Evolutionary conservation across 202 grass and related monocot species (phyloP), one percentile per base, ranked within the genome.

Genomic region (Carex sylvatica): DNA sequence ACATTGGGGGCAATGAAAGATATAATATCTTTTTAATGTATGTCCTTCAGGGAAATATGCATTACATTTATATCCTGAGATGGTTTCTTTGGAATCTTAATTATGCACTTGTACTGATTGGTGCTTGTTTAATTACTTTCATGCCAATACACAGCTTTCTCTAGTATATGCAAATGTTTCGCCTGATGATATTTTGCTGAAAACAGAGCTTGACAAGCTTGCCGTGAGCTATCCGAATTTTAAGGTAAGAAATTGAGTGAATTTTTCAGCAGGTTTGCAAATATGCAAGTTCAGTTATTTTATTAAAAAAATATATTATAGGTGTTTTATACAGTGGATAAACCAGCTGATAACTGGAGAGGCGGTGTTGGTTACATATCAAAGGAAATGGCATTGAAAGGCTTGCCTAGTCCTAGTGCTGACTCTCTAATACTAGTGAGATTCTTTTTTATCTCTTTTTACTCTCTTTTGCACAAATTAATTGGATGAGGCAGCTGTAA

Each of bases 311-410:
- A 83, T 46, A 75, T 9, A 49, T 82, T 89, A 24, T 77, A 98
- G 95, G 95, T 91, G 30, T 98, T 95, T 69, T 98, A 98, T 87
- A 98, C 95, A 70, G 92, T 95, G 30, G 92, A 98, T 81, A 95
- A 98, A 78, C 89, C 92, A 69, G 87, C 90, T 72, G 81, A 19
- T 77, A 92, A 90, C 71, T 95, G 95, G 95, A 89, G 55, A 86
- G 92, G 87, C 60, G 95, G 95, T 68, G 74, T 63, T 87, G 92
- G 95, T 69, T 95, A 87, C 83, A 33, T 98, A 82, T 93, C 95
- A 0, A 94, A 90, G 77, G 92, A 93, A 75, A 95, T 93, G 87
- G 80, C 87, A 86, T 84, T 90, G 80, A 98, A 98, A 88, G 95
- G 95, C 65, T 91, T 98, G 87, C 95, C 95, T 26, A 84, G 79